phyloP scores from a whole-genome alignment of 495 filamentous ascomycete genomes.

The Xylaria telfairii region DNA sequence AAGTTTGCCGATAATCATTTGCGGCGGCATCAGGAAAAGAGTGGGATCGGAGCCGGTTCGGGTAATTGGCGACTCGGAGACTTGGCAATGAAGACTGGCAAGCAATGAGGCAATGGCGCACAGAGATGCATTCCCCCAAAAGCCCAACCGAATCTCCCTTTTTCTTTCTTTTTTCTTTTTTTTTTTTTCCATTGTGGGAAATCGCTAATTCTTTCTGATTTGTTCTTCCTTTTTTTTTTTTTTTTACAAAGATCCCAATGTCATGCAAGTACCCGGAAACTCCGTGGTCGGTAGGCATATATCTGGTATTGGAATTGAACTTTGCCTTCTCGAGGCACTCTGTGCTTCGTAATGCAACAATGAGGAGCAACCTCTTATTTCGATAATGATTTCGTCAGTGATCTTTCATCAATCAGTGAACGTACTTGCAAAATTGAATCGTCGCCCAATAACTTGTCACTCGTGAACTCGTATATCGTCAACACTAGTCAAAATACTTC shows the following conservation, averaged over 20 bases:
- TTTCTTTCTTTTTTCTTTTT: neutral
- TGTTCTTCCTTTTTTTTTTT: neutral
- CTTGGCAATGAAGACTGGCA: neutral
- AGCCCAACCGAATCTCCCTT: neutral
- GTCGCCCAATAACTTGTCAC: neutral
- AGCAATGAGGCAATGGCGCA: neutral
- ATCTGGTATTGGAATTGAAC: neutral
- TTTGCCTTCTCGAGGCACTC: neutral
- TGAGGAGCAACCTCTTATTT: slow-evolving; percentile 1
- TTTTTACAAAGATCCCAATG: neutral
- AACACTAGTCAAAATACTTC: neutral
- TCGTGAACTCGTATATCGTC: slow-evolving; percentile 7
- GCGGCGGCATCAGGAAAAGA: neutral
- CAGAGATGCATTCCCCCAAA: neutral
- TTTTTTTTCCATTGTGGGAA: neutral
- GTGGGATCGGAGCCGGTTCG: neutral
- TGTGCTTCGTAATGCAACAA: neutral
- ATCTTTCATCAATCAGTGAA: slow-evolving; percentile 11
- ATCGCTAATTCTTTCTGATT: neutral
- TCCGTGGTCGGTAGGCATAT: neutral
- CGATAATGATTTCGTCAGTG: neutral
- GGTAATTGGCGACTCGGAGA: neutral
- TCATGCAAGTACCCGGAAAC: neutral
- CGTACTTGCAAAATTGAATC: slow-evolving; percentile 12
- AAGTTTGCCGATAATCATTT: neutral